Evolutionary conservation across 257 asterid genomes (phyloP).

Genomic region (Solanum tacnaense): DNA sequence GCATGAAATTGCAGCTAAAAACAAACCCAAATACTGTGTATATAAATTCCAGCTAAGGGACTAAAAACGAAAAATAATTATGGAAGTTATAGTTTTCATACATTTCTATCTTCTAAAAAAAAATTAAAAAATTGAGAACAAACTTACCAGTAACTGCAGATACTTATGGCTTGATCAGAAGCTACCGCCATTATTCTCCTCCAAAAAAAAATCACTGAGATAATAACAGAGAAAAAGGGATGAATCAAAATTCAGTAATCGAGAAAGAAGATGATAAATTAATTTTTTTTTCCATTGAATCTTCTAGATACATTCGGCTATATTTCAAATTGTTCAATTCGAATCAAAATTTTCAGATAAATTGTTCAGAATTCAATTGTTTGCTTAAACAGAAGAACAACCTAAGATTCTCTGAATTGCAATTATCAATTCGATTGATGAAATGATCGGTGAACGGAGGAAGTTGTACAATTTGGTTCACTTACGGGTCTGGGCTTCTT

Average conservation of each 20-base stretch:
- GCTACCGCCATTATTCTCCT: conserved; percentile 43
- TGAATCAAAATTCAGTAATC: not conserved
- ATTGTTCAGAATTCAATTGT: not conserved
- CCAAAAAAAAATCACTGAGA: not conserved
- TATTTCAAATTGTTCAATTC: not conserved
- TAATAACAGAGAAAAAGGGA: not conserved
- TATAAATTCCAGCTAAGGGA: not conserved
- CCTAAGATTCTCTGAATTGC: not conserved
- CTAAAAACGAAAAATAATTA: not conserved
- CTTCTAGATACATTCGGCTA: not conserved
- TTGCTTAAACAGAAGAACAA: not conserved
- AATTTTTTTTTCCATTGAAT: not conserved
- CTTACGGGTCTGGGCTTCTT: not conserved
- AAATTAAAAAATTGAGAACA: not conserved
- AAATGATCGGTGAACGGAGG: not conserved
- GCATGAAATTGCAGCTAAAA: not conserved
- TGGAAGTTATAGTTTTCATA: not conserved
- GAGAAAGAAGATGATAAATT: not conserved
- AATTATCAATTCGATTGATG: not conserved
- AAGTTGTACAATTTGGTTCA: not conserved
- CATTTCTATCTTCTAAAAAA: not conserved
- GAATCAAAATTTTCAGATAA: not conserved
- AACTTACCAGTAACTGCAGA: conserved; percentile 70
- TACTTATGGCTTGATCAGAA: conserved; percentile 54
- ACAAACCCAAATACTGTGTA: not conserved